Conservation (phyloP, 805 yeast genomes). For the Jamesozyma piceae region DNA sequence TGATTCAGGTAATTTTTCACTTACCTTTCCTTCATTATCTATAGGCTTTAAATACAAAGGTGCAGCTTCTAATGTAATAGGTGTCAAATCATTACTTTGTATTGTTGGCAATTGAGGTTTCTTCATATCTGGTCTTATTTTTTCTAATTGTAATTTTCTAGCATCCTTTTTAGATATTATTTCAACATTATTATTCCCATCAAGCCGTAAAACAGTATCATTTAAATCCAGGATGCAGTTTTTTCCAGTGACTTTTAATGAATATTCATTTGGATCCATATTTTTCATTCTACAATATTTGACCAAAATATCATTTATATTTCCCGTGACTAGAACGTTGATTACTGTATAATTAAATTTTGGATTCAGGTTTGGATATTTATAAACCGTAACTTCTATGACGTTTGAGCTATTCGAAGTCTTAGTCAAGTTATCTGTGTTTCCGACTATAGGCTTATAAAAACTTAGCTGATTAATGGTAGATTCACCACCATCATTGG, state of each 20-base stretch:
- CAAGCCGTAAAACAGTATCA: conserved; percentile 34
- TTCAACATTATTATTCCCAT: conserved; percentile 35
- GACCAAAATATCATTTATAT: conserved; percentile 31
- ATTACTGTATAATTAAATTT: conserved; percentile 25
- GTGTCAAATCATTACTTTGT: conserved; percentile 29
- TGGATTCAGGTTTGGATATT: conserved; percentile 28
- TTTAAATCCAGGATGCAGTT: conserved; percentile 29
- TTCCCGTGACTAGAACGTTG: conserved; percentile 29
- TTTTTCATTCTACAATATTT: conserved; percentile 30
- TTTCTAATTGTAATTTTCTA: conserved; percentile 28
- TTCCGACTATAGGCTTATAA: conserved; percentile 32
- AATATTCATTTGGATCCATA: conserved; percentile 31
- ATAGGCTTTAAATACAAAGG: conserved; percentile 16
- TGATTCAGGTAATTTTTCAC: neutral
- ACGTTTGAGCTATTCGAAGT: conserved; percentile 19
- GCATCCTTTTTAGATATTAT: conserved; percentile 36
- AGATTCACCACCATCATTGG: conserved; percentile 6
- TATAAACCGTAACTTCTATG: conserved; percentile 27
- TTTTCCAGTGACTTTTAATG: conserved; percentile 29
- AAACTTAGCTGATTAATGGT: conserved; percentile 29
- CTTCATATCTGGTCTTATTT: conserved; percentile 22
- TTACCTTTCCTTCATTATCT: conserved; percentile 5
- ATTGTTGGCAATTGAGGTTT: conserved; percentile 28
- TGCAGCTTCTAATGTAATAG: conserved; percentile 23
- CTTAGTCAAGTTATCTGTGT: conserved; percentile 9